Evolutionary conservation across 768 basidiomycete genomes (phyloP).

Genomic region (Leccinum disarticulatum): DNA sequence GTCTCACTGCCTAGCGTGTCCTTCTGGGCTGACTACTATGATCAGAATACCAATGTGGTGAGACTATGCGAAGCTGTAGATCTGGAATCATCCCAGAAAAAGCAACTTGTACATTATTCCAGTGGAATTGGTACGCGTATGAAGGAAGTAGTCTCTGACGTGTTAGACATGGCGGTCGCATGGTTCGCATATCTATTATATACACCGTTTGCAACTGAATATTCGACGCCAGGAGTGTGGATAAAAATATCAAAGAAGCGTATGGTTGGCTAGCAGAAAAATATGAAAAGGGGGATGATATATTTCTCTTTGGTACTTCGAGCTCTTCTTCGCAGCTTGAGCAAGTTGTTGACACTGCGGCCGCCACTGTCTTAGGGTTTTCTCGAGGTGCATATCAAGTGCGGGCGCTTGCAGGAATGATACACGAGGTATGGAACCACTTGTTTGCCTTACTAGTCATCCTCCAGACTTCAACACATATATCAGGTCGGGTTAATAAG

Average conservation of each 20-base stretch:
- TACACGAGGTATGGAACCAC: background rate
- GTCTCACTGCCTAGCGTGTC: background rate
- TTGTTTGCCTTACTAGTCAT: background rate
- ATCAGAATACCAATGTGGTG: background rate
- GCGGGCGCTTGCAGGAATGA: background rate
- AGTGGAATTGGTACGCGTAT: conserved; percentile 35
- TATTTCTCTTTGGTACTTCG: background rate
- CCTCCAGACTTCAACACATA: background rate
- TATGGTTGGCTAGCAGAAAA: background rate
- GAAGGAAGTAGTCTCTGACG: conserved; percentile 11
- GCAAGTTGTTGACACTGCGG: background rate
- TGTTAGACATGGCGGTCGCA: conserved; percentile 7
- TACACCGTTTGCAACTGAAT: background rate
- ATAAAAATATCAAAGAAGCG: background rate
- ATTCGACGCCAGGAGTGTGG: background rate
- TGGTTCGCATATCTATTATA: background rate
- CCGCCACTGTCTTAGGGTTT: background rate
- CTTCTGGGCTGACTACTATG: background rate
- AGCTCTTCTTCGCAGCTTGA: background rate
- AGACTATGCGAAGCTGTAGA: conserved; percentile 6
- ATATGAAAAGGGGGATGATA: background rate
- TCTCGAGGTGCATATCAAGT: conserved; percentile 3
- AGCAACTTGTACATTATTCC: conserved; percentile 33
- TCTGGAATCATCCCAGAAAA: conserved; percentile 2
- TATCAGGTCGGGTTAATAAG: background rate